Conservation (phyloP, 805 yeast genomes). For the Ogataea allantospora region DNA sequence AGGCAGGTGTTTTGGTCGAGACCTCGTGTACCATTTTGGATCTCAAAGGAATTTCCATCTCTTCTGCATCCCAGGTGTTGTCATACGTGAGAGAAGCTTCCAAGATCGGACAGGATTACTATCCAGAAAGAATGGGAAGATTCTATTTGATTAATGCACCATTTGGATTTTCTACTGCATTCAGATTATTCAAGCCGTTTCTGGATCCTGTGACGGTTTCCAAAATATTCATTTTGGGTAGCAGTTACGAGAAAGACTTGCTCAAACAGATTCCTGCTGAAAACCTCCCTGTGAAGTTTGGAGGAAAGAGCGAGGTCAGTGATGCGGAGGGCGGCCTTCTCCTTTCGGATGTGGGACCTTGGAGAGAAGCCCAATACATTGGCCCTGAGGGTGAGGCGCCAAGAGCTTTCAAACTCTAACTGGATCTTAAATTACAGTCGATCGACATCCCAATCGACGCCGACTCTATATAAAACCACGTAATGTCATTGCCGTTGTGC, state of each 20-base stretch:
- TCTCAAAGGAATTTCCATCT: conserved; percentile 86
- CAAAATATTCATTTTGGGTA: conserved; percentile 85
- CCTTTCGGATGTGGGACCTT: conserved; percentile 91
- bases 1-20: conserved; percentile 74
- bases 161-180: conserved; percentile 94
- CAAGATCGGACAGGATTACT: conserved; percentile 91
- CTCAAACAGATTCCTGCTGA: conserved; percentile 90
- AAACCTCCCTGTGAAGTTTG: conserved; percentile 88
- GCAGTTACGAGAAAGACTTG: conserved; percentile 75
- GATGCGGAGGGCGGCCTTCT: conserved; percentile 78
- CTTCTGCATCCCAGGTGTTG: conserved; percentile 80
- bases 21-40: conserved; percentile 96
- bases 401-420: conserved; percentile 37
- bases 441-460: background rate
- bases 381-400: conserved; percentile 98
- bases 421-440: background rate
- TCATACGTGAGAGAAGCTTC: conserved; percentile 92
- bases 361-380: conserved; percentile 86
- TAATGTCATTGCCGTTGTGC: too few species aligned
- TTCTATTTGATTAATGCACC: conserved; percentile 96
- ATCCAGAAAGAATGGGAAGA: conserved; percentile 99
- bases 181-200: conserved; percentile 86
- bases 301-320: conserved; percentile 70
- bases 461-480: background rate
- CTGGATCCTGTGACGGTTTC: conserved; percentile 97